Base-by-base conservation (phyloP, 2,329 filamentous ascomycete genomes). In the Acrodontium crateriforme region DNA sequence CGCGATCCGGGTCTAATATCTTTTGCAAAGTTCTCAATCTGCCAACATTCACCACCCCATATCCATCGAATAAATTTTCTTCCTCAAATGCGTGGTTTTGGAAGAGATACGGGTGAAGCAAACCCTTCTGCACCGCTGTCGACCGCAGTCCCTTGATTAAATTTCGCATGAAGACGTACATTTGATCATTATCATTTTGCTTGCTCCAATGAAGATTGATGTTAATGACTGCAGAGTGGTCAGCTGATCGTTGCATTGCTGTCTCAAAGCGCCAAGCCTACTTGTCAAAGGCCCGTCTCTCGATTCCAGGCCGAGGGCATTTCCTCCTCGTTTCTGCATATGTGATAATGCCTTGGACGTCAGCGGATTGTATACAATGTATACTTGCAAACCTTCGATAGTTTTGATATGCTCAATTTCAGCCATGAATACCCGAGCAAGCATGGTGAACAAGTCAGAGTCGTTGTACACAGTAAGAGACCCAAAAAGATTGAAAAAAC, bases 31-130 rank as follows among this genome's bases (percentile, higher is more conserved):
- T 21, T 15, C 27, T 31, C 32, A 45, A 16, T 24, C 30, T 28
- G 27, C 30, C 24, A 27, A 31, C 27, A 22, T 38, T 42, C 20
- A 34, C 34, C 18, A 13, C 27, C 14, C 42, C 42, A 24, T 45
- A 44, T 16, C 37, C 29, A 8, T 30, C 28, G 9, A 42, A 32
- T 6, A 39, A 34, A 14, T 44, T 37, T 28, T 45, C 40, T 13
- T 24, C 30, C 16, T 28, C 28, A 22, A 27, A 31, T 4, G 42
- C 41, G 23, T 42, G 37, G 31, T 45, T 42, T 29, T 39, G 25
- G 28, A 40, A 42, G 13, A 40, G 5, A 21, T 36, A 40, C 13
- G 12, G 16, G 12, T 30, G 18, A n/a, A 25, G 9, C 17, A 34
- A 16, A 9, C 38, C 38, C 11, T 16, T 22, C n/a, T 11, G 11